Evolutionary conservation across 345 rosid species (phyloP).

Genomic region (Corchorus olitorius): DNA sequence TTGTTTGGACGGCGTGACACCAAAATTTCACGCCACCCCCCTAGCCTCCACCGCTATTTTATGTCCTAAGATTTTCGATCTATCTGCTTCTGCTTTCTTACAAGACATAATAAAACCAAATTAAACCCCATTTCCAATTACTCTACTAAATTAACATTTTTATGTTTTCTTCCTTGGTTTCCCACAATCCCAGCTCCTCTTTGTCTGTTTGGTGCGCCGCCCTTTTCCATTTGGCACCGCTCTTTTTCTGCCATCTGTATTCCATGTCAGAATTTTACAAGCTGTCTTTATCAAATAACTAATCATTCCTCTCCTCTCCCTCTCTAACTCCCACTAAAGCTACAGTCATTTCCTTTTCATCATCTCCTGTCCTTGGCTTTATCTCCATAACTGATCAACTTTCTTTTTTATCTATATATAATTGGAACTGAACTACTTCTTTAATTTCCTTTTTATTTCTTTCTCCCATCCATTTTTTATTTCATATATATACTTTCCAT

Average conservation of each 20-base stretch:
- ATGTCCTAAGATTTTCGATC: conserved; percentile 44
- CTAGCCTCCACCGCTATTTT: conserved; percentile 64
- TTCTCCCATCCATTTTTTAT: too few relatives aligned
- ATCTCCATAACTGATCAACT: too few relatives aligned
- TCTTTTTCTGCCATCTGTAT: conserved; percentile 37
- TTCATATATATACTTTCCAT: too few relatives aligned
- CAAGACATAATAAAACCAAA: conserved; percentile 10
- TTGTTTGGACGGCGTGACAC: conserved; percentile 95
- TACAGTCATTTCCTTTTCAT: conserved; percentile 30
- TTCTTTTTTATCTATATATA: too few relatives aligned
- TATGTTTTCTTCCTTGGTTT: conserved; percentile 4
- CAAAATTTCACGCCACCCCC: conserved; percentile 67
- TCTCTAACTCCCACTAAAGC: conserved; percentile 31
- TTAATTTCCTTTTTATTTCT: too few relatives aligned
- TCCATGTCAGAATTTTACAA: conserved; percentile 37
- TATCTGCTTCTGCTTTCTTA: conserved; percentile 12
- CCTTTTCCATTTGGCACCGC: conserved; percentile 44
- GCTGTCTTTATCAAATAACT: conserved; percentile 44
- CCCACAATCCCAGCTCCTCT: conserved; percentile 61
- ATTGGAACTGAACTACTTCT: too few relatives aligned
- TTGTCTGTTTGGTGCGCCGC: conserved; percentile 82
- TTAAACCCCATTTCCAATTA: too few relatives aligned
- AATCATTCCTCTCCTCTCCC: conserved; percentile 41
- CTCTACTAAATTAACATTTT: too few relatives aligned
- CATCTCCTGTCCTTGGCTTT: background rate